Conservation (phyloP, 352 stramenopile species). For the Pythium grandisporangium region DNA sequence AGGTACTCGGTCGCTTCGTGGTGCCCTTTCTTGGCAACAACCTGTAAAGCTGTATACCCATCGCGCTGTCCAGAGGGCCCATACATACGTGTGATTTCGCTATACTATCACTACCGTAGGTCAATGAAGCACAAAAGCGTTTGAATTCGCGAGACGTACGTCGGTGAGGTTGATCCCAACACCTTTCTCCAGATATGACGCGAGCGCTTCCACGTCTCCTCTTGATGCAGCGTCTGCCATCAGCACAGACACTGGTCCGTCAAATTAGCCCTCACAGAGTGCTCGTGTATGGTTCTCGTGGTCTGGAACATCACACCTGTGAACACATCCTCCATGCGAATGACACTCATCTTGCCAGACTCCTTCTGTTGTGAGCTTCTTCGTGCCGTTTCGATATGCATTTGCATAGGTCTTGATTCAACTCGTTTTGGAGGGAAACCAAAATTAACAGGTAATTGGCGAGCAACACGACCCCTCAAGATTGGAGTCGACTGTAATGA, state of each 20-base stretch:
- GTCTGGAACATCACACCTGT: constrained; percentile 19
- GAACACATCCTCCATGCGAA: constrained; percentile 59
- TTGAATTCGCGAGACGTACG: constrained; percentile 18
- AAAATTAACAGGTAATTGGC: too few relatives aligned
- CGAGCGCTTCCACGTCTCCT: constrained; percentile 24
- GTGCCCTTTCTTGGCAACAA: constrained; percentile 42
- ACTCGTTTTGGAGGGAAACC: too few relatives aligned
- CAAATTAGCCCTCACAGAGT: not conserved
- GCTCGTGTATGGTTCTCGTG: not conserved
- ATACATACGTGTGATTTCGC: too few relatives aligned
- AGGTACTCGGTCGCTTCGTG: constrained; percentile 47
- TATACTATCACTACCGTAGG: not conserved
- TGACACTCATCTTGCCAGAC: constrained; percentile 24
- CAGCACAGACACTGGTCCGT: not conserved
- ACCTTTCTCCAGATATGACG: constrained; percentile 27
- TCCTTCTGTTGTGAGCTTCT: not conserved
- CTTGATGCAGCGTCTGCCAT: constrained; percentile 29
- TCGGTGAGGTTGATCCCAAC: constrained; percentile 50
- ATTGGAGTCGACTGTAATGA: too few relatives aligned
- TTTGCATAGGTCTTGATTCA: constrained; percentile 7
- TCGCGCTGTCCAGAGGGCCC: constrained; percentile 34
- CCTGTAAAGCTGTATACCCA: constrained; percentile 46
- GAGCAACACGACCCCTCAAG: too few relatives aligned
- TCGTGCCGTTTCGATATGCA: constrained; percentile 11
- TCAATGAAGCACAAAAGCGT: not conserved